phyloP scores from a whole-genome alignment of 345 rosid species.

The Eucalyptus polybractea region DNA sequence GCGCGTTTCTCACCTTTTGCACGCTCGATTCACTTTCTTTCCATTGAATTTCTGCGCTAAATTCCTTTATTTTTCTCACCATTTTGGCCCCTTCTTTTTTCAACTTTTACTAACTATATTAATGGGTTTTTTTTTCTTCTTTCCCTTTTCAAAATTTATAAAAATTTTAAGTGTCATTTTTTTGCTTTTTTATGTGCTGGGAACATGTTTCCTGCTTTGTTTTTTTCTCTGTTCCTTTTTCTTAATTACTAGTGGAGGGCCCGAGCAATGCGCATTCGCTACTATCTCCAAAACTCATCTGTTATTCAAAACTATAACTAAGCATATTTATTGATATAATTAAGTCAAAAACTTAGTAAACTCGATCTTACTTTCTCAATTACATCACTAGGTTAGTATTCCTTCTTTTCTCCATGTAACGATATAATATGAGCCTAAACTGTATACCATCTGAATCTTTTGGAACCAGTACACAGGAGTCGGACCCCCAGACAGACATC shows the following conservation, averaged over 20 bases:
- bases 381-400: background rate
- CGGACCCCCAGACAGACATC: background rate
- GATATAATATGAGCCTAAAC: background rate
- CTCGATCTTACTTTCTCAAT: background rate
- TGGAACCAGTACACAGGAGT: rapidly evolving
- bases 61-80: background rate
- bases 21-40: background rate
- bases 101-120: background rate
- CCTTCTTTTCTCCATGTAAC: background rate
- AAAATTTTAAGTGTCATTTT: background rate
- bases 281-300: background rate
- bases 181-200: background rate
- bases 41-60: background rate
- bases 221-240: background rate
- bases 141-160: background rate
- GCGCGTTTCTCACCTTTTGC: background rate
- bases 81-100: background rate
- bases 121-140: background rate
- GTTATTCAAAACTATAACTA: background rate
- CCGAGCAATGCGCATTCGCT: background rate
- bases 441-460: background rate
- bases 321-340: background rate
- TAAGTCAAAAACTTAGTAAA: too few relatives aligned
- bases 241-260: background rate
- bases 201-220: background rate